Conservation (phyloP, 495 filamentous ascomycete species). For the Trichocladium antarcticum region DNA sequence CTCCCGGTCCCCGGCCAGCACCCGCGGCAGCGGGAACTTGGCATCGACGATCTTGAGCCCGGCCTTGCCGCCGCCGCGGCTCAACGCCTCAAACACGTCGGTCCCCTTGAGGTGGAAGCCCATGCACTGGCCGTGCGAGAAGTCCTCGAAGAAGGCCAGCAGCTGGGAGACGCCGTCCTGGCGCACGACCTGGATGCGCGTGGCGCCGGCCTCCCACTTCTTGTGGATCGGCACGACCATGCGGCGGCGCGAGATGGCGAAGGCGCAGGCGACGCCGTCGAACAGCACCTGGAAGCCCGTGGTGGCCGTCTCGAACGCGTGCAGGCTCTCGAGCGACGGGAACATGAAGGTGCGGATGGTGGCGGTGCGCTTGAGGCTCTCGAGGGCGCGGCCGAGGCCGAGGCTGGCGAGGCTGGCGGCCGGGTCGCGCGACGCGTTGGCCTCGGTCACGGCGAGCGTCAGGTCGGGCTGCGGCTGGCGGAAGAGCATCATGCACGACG, state of each 20-base stretch:
- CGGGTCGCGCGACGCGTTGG: slow-evolving; percentile 46
- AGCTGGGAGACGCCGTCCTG: slow-evolving; percentile 63
- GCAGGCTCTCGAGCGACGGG: slow-evolving; percentile 48
- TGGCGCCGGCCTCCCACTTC: slow-evolving; percentile 68
- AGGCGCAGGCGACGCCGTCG: slow-evolving; percentile 59
- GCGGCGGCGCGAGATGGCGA: slow-evolving; percentile 71
- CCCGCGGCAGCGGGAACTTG: slow-evolving; percentile 73
- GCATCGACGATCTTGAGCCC: slow-evolving; percentile 70
- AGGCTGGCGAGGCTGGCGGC: slow-evolving; percentile 43
- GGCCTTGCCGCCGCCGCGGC: slow-evolving; percentile 52
- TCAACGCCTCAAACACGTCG: slow-evolving; percentile 64
- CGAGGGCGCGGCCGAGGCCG: slow-evolving; percentile 47
- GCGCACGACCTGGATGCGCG: slow-evolving; percentile 67
- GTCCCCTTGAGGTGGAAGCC: slow-evolving; percentile 72
- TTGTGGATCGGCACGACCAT: slow-evolving; percentile 87
- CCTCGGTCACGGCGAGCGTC: slow-evolving; percentile 57
- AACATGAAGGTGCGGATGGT: slow-evolving; percentile 47
- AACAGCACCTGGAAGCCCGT: slow-evolving; percentile 69
- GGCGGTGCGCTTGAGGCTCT: slow-evolving; percentile 25
- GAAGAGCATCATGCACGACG: slow-evolving; percentile 51
- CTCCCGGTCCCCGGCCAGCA: slow-evolving; percentile 37
- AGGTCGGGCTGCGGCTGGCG: slow-evolving; percentile 56
- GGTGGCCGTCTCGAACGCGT: slow-evolving; percentile 62
- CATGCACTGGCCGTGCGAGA: slow-evolving; percentile 74
- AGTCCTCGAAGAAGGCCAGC: slow-evolving; percentile 73